Evolutionary conservation across 2,329 filamentous ascomycete species (phyloP), one percentile per base, ranked within the genome.

Genomic region (Exserohilum rostratum): DNA sequence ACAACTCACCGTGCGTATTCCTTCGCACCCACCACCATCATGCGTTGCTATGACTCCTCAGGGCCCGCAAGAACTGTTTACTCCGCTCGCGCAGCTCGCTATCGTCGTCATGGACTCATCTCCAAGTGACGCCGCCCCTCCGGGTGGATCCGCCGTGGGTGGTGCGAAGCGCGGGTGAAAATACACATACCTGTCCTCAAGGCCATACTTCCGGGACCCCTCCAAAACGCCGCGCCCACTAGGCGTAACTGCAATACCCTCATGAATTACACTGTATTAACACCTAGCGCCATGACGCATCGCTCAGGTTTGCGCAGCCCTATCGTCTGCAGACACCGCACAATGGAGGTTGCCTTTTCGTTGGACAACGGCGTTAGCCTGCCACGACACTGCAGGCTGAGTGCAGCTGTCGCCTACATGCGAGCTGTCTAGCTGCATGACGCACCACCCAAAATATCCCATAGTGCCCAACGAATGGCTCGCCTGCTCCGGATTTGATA

Each of bases 1-100:
- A 70, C 72, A 75, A 69, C 72, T 73, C 72, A 74, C 60, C 71
- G 62, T 74, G 71, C 72, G 69, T 70, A 57, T 67, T 59, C 57
- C 59, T 62, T 55, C 58, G 55, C 61, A 60, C 58, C 55, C 55
- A 55, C 53, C 48, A 51, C 13, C 53, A 52, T 55, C 43, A 46
- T 60, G 57, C 63, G 47, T 61, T 64, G 52, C 66, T 67, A 65
- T 68, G 66, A 66, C 66, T 69, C 66, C 61, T 65, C 64, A 53
- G 38, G 43, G 51, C 58, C 50, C 46, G 59, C 61, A 57, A n/a
- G 40, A 46, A 54, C 50, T 59, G 53, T 64, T 62, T 68, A 65
- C 62, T 74, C 66, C 68, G 71, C 68, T 50, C 53, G 49, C 62
- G 60, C 48, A 52, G 33, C 17, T 42, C 44, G 46, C 35, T 43